Evolutionary conservation across 768 basidiomycete species (phyloP), one percentile per base, ranked within the genome.

Genomic region (Boletus sensibilis): DNA sequence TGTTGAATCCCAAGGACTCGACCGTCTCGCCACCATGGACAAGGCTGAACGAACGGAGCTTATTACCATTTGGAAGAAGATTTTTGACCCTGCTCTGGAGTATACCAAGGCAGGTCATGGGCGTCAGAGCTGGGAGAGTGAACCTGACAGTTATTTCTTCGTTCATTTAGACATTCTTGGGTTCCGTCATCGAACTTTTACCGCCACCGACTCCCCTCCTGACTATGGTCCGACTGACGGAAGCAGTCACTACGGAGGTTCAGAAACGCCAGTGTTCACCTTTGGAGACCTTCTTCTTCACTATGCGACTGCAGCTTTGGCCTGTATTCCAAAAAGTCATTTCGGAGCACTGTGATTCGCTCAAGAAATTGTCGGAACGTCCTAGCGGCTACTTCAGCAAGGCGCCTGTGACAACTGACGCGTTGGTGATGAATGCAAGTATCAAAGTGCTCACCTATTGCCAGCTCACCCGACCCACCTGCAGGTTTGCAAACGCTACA

Each of bases 261-360:
- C 88, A 93, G 66, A 82, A 80, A 61, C 85, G 94, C 46, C 82
- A 80, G 11, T 93, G 90, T 63, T 75, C 86, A 7, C 91, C 94
- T 14, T 79, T 94, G 21, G 91, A 95, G 63, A 80, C 82, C 9
- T 94, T 88, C 70, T 79, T 95, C 49, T 90, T 94, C 69, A 79
- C 81, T 2, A 78, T 94, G 42, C 87, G 92, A 21, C 73, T 99
- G 52, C 81, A 86, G 62, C 84, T 98, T 79, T 98, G 94, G 93
- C 97, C 96, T 2, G 78, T 89, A 5, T 98, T 96, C 72, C 90
- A 95, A 67, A 95, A 90, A 65, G 82, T 81, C 31, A 90, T 98
- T 86, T 82, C 88, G 23, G 86, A 88, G 20, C 85, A 98, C 61
- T 77, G 88, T 43, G 93, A 95, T 14, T 81, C 85, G 29, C 72